A percentile compares a stretch with the other conserved stretches of the same genome.
Evolutionary conservation across 495 filamentous ascomycete genomes (phyloP).

Genomic region (Staphylotrichum tortipilum): DNA sequence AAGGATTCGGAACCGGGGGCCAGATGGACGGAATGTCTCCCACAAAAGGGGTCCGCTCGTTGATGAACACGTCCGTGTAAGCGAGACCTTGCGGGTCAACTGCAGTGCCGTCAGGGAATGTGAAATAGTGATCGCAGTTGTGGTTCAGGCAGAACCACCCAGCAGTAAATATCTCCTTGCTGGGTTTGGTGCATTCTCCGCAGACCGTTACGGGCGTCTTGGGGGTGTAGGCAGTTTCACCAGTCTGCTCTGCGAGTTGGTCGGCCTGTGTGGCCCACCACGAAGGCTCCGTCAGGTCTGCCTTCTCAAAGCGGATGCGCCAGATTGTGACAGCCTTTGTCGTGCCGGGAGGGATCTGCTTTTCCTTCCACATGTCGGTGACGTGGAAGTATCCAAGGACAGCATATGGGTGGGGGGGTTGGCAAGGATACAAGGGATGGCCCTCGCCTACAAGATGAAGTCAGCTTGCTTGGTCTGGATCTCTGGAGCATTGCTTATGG

Average conservation of each 20-base stretch:
- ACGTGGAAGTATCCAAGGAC: slow-evolving; percentile 68
- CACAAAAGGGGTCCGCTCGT: slow-evolving; percentile 25
- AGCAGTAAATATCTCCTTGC: slow-evolving; percentile 33
- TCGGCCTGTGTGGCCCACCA: slow-evolving; percentile 52
- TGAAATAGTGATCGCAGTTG: slow-evolving; percentile 52
- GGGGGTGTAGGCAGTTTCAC: background rate
- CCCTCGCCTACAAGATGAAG: too few species aligned
- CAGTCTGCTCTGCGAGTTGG: background rate
- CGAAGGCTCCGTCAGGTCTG: slow-evolving; percentile 47
- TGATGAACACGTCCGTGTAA: slow-evolving; percentile 53
- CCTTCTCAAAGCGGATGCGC: slow-evolving; percentile 64
- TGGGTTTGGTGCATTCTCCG: slow-evolving; percentile 13
- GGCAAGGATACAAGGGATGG: slow-evolving; percentile 43
- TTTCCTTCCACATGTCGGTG: slow-evolving; percentile 66
- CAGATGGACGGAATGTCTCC: slow-evolving; percentile 20
- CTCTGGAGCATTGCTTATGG: too few species aligned
- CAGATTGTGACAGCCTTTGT: slow-evolving; percentile 34
- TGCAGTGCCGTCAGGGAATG: slow-evolving; percentile 19
- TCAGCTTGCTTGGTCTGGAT: too few species aligned
- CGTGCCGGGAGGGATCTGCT: slow-evolving; percentile 7
- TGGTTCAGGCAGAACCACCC: slow-evolving; percentile 67
- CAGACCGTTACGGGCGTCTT: slow-evolving; percentile 16
- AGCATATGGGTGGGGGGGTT: slow-evolving; percentile 55
- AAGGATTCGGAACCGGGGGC: slow-evolving; percentile 21
- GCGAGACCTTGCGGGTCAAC: slow-evolving; percentile 30